Base-by-base conservation (phyloP, 352 stramenopile species). In the Phytophthora sp. region DNA sequence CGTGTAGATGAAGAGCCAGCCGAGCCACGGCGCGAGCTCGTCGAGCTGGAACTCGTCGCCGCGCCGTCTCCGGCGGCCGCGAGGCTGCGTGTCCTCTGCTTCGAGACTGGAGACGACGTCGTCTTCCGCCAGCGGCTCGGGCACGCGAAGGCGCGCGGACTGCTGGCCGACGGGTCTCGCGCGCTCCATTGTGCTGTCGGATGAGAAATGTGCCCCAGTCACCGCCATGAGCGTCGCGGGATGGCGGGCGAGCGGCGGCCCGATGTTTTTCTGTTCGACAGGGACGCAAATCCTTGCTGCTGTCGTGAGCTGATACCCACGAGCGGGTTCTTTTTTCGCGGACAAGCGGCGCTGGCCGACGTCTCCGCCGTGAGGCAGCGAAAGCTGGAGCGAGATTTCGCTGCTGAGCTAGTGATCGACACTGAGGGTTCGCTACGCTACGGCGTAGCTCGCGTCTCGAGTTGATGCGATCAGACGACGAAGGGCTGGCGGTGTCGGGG, bases 1-100 rank as follows among this genome's bases (percentile, higher is more conserved):
- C 4, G 27, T 24, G 45, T 69, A 69, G 44, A 64, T 44, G 38
- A 69, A 69, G 0, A 69, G 44, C 61, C 45, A 69, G 17, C 57
- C 49, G 39, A 66, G 32, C 57, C 57, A 66, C 26, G 38, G 28
- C 2, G 41, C 37, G 4, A 31, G 10, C 17, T 55, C 54, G 13
- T 26, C 27, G 10, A 56, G 15, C 7, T 42, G 32, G 45, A 64
- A 64, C 20, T 50, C 45, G 11, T 57, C 10, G 5, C 9, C 24
- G 52, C 30, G 15, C 20, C 45, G 30, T 23, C 18, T 28, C 24
- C 42, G 44, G 17, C 54, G 54, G 35, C 18, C 11, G 4, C 9
- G 12, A 27, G 12, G 8, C 10, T 62, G 55, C 32, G 43, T 34
- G 31, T 62, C 43, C n/a, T 30, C 5, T 13, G 15, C 11, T n/a